These are phyloP conservation scores for Trichothecium sympodiale DNA, from an alignment of 2,329 filamentous ascomycete species.

Conservation along the genomic window DNA sequence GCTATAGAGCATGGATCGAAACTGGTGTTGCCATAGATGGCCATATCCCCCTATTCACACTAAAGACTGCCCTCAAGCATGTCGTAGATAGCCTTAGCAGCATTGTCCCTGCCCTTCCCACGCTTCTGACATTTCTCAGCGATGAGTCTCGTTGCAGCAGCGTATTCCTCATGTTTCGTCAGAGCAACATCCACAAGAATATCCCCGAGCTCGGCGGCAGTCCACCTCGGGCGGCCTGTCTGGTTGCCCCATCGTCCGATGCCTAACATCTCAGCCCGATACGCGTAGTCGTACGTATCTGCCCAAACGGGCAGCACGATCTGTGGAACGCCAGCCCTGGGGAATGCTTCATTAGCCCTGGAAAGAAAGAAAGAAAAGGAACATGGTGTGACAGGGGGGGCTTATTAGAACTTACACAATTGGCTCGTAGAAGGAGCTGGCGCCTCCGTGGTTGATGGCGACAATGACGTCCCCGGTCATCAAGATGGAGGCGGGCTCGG, in stretches of 20 bases:
- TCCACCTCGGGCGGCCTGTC: too few relatives aligned
- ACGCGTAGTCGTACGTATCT: slow-evolving; percentile 34
- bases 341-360: neutral
- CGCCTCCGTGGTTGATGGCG: slow-evolving; percentile 34
- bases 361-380: slow-evolving; percentile 1
- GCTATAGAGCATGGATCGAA: neutral
- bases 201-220: too few relatives aligned
- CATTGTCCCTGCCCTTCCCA: too few relatives aligned
- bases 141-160: too few relatives aligned
- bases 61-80: too few relatives aligned
- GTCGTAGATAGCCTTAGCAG: too few relatives aligned
- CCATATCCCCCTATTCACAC: too few relatives aligned
- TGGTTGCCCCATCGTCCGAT: slow-evolving; percentile 21
- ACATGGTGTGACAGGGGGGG: too few relatives aligned
- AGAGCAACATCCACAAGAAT: too few relatives aligned
- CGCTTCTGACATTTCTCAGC: too few relatives aligned
- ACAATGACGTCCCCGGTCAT: slow-evolving; percentile 25
- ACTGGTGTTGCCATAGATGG: too few relatives aligned
- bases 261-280: slow-evolving; percentile 29
- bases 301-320: slow-evolving; percentile 32
- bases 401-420: slow-evolving; percentile 20
- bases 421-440: slow-evolving; percentile 30
- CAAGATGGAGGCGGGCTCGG: slow-evolving; percentile 25
- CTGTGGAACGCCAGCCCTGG: slow-evolving; percentile 32
- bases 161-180: too few relatives aligned